These are phyloP conservation scores for Waitea zeae DNA, from an alignment of 1,284 basidiomycete species.

Conservation along the genomic window DNA sequence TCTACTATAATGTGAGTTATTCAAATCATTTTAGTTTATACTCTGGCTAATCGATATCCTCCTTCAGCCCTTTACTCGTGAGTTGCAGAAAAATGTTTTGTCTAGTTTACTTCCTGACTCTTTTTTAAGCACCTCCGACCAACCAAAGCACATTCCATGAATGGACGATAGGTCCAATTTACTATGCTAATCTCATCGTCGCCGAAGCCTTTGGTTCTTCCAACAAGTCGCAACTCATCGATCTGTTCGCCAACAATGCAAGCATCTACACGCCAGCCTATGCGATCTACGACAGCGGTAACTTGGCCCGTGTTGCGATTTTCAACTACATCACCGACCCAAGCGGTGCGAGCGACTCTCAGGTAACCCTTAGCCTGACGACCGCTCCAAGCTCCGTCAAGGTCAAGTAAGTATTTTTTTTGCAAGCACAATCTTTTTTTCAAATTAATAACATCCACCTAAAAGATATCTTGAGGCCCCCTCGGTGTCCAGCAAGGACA, in stretches of 20 bases:
- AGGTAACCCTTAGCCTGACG: slow-evolving; percentile 13
- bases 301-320: slow-evolving; percentile 12
- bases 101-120: not conserved
- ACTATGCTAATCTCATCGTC: slow-evolving; percentile 18
- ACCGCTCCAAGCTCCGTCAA: slow-evolving; percentile 7
- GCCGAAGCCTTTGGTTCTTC: slow-evolving; percentile 16
- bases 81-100: slow-evolving; percentile 6
- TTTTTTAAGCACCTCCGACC: slow-evolving; percentile 14
- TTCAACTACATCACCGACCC: slow-evolving; percentile 18
- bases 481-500: slow-evolving; percentile 41
- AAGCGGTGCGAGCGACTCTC: slow-evolving; percentile 14
- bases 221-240: slow-evolving; percentile 14
- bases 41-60: too few relatives aligned
- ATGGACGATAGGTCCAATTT: slow-evolving; percentile 19
- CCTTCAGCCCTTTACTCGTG: slow-evolving; percentile 31
- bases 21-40: too few relatives aligned
- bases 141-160: slow-evolving; percentile 16
- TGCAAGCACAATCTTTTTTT: too few relatives aligned
- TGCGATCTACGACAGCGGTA: slow-evolving; percentile 15
- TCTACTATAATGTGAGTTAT: slow-evolving; percentile 41
- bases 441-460: too few relatives aligned
- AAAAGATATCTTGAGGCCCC: slow-evolving; percentile 35
- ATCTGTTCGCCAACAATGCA: slow-evolving; percentile 11
- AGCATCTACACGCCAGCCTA: slow-evolving; percentile 14
- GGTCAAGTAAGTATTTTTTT: slow-evolving; percentile 2